These are phyloP conservation scores for Fusarium sp. DNA, from an alignment of 2,329 filamentous ascomycete genomes.

Conservation along the genomic window DNA sequence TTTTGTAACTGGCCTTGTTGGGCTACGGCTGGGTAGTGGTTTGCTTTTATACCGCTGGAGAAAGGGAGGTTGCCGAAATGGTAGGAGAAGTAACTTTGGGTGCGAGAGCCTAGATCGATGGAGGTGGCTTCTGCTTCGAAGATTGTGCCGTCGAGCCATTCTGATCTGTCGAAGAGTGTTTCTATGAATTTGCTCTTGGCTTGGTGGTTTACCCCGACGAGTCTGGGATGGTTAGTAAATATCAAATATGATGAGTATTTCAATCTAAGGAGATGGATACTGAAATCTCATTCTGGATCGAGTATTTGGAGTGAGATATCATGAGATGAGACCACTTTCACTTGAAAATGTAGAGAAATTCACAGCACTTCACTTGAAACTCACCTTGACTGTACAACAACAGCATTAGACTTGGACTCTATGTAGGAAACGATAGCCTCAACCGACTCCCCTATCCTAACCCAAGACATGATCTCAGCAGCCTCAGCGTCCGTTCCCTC, in stretches of 20 bases:
- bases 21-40: slow-evolving; percentile 23
- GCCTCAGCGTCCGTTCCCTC: slow-evolving; percentile 13
- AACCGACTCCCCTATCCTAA: slow-evolving; percentile 22
- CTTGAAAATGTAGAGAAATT: neutral
- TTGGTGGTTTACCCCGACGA: neutral
- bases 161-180: slow-evolving; percentile 13
- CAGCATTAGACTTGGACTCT: slow-evolving; percentile 5
- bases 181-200: slow-evolving; percentile 21
- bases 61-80: slow-evolving; percentile 32
- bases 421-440: slow-evolving; percentile 26
- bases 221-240: neutral
- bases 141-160: slow-evolving; percentile 10
- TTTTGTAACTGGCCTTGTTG: slow-evolving; percentile 17
- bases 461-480: slow-evolving; percentile 26
- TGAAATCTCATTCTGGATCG: neutral
- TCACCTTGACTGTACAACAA: slow-evolving; percentile 9
- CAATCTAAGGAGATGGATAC: too few species aligned
- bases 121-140: neutral
- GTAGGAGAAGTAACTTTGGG: slow-evolving; percentile 12
- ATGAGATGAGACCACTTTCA: neutral
- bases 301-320: too few species aligned
- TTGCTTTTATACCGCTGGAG: slow-evolving; percentile 31
- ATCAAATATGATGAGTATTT: neutral
- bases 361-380: too few species aligned
- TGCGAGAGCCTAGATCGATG: slow-evolving; percentile 5